Base-by-base conservation (phyloP, 768 basidiomycete genomes). In the Inosperma sp. region DNA sequence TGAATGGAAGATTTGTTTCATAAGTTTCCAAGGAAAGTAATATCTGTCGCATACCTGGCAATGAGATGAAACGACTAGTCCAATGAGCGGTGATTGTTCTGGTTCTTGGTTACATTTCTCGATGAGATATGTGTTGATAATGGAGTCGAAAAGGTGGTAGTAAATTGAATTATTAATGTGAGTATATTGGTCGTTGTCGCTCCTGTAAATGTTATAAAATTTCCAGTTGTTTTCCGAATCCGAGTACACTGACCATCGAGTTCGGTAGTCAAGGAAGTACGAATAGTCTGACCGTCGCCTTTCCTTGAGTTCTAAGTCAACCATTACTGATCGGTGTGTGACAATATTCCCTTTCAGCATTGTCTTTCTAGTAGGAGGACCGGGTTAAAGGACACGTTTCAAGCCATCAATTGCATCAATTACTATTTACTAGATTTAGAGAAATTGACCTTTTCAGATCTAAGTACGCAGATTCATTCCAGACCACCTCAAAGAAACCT, bases 141-240 rank as follows among this genome's bases (percentile, higher is more conserved):
- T 72, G 4, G 88, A 87, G 68, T 91, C 89, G 67, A 90, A 87
- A 49, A 88, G 74, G 59, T 86, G 85, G 61, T 88, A 86, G 66
- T 89, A 92, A 13, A 88, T 69, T 0, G 84, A 75, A 65, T 91
- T 92, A 68, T 91, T 90, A 60, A 90, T 71, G 54, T 91, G 88
- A 10, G 79, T 75, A 61, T 91, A 91, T 58, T 89, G 87, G 71
- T 91, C 88, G 59, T 90, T 91, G 73, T 91, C 88, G 58, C 78
- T 86, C 88, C 88, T 91, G 39, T 17, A 14, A 17, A 29, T 14
- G 17, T 14, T n/a, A 22, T 22, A 16, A 16, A 13, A 13, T 33
- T 10, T 36, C 22, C 21, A 40, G 27, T 36, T 30, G n/a, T 13
- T 16, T 31, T 29, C 21, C 7, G 14, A 10, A 33, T 45, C 14